Conservation (phyloP, 192 early-diverging fungal species). For the Rhizophagus sp. region DNA sequence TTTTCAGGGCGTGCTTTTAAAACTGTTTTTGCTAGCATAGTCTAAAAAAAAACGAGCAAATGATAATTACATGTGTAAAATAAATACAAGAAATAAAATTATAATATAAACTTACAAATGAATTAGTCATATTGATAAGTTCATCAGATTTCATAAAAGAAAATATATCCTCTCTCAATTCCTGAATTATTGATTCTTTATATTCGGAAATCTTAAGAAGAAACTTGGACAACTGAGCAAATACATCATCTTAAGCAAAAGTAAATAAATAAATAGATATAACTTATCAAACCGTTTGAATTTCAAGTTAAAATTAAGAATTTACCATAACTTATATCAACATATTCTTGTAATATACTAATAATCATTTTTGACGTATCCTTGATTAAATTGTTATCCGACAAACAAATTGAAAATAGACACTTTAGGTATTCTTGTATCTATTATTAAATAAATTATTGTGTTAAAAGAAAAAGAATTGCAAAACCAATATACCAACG, state of each 20-base stretch:
- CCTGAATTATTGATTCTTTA: not conserved
- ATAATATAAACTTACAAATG: not conserved
- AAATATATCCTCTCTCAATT: conserved; percentile 1
- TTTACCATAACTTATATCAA: not conserved
- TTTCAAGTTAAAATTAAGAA: not conserved
- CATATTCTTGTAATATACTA: not conserved
- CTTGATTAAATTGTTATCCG: not conserved
- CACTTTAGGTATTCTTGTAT: conserved; percentile 1
- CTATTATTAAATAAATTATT: not conserved
- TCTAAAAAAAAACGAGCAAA: not conserved
- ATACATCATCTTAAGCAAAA: not conserved
- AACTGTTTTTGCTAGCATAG: not conserved
- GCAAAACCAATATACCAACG: not conserved
- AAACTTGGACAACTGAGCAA: conserved; percentile 14
- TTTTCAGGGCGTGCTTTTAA: not conserved
- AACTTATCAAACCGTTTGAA: not conserved
- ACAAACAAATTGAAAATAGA: conserved; percentile 4
- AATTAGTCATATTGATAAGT: conserved; percentile 1
- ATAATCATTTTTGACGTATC: not conserved
- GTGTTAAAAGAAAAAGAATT: not conserved
- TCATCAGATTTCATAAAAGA: not conserved
- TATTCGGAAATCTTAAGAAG: conserved; percentile 3
- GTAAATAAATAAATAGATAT: no score
- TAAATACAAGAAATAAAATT: not conserved
- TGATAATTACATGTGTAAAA: not conserved